These are phyloP conservation scores for Lepidium aucheri DNA, from an alignment of 345 rosid species.

Conservation along the genomic window DNA sequence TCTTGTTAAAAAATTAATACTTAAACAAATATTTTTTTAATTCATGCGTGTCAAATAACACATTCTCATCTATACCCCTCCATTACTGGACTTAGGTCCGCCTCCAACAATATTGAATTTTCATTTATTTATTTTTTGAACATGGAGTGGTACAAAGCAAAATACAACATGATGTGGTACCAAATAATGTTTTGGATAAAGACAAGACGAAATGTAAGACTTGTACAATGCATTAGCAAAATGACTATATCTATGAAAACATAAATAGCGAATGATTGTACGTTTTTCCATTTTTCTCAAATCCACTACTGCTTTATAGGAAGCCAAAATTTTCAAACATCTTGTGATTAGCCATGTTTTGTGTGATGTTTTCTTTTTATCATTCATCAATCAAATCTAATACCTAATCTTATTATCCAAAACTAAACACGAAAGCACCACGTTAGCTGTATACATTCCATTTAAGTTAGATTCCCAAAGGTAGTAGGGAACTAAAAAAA, in stretches of 20 bases:
- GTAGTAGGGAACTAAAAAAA: too few species aligned
- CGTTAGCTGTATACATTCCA: too few species aligned
- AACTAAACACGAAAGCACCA: background rate
- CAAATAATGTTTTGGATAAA: slow-evolving; percentile 2
- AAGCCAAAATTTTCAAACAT: background rate
- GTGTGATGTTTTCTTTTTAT: background rate
- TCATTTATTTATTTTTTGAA: background rate
- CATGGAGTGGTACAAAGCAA: slow-evolving; percentile 5
- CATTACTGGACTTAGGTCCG: too few species aligned
- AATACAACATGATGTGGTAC: slow-evolving; percentile 17
- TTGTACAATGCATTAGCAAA: slow-evolving; percentile 1
- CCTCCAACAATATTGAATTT: too few species aligned
- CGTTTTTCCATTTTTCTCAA: background rate
- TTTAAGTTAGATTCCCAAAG: too few species aligned
- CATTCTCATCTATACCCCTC: too few species aligned
- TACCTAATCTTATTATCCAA: background rate
- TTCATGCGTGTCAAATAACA: too few species aligned
- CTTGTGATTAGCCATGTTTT: background rate
- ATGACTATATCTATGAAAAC: background rate
- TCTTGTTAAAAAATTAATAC: too few species aligned
- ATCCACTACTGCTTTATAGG: background rate
- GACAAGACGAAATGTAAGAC: slow-evolving; percentile 3
- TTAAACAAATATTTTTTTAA: too few species aligned
- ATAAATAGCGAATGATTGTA: background rate
- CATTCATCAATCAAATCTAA: background rate